Base-by-base conservation (phyloP, 345 rosid species). In the Hibiscus tridactylites region DNA sequence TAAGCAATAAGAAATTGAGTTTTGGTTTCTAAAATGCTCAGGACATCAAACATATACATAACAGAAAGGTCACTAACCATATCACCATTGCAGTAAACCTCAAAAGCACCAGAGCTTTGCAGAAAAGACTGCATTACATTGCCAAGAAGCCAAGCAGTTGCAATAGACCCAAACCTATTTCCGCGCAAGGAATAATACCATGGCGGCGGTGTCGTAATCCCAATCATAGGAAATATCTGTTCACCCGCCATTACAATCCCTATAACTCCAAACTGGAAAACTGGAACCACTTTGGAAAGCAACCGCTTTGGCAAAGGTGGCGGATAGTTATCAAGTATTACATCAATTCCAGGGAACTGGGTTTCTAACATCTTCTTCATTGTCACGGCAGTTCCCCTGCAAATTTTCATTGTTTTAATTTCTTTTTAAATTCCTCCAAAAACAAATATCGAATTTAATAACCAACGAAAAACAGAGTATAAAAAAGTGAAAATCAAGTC, bases 101-200 rank as follows among this genome's bases (percentile, higher is more conserved):
- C 98, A 62, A 93, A 93, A 17, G 98, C 98, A 58, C 96, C 98
- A 6, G 92, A 88, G 83, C 92, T 84, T 78, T 88, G 92, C 46
- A 90, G 89, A 83, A 86, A 87, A 61, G 96, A 88, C 83, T 91
- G 98, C 75, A 91, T 39, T 52, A 88, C 77, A 80, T 93, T 91
- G 61, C 97, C 98, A 8, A 93, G 74, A 83, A 93, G 96, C 97
- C 96, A 89, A 74, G 91, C 82, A 24, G 90, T 82, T 13, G 98
- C 98, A 70, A 91, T 89, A 60, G 97, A 86, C 60, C 96, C 96
- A 69, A 93, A 93, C 75, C 85, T 88, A 74, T 93, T 93, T 44
- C 92, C 92, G 46, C 92, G 88, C 80, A 91, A 70, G 28, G 85
- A 80, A 73, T 82, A 77, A 75, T 83, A 86, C 96, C 94, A 90